Base-by-base conservation (phyloP, 805 yeast species). In the Clavispora santaluciae region DNA sequence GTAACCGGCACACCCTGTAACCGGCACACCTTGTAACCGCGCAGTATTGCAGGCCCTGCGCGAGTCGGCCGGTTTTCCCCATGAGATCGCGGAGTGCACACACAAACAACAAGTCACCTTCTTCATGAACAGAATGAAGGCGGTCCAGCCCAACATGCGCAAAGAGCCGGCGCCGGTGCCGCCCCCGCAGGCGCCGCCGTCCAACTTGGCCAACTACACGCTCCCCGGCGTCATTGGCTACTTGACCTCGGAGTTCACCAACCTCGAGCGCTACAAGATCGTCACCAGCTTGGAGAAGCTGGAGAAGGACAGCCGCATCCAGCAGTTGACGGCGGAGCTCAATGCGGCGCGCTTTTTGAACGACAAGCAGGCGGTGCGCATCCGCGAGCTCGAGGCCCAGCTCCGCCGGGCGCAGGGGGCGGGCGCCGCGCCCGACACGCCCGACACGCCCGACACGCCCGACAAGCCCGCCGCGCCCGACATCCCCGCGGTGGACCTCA, bases 171-270 rank as follows among this genome's bases (percentile, higher is more conserved):
- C 12, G 15, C 23, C 16, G 22, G 22, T 38, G 16, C 18, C 33
- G 6, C 17, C 30, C 23, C 6, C 41, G 10, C n/a, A n/a, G 25
- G 38, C 22, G 35, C 38, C 38, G 15, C 26, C 31, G 6, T 33
- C 37, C 15, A 36, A 36, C n/a, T 46, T 49, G 51, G 64, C 69
- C 21, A 60, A 63, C 40, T 68, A 69, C 45, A 75, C 81, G 3
- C 62, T 77, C 12, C 83, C 83, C 0, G 83, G 83, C 0, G 76
- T 77, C 17, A 76, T 77, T 62, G 77, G 76, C 51, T 77, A 77
- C 51, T 59, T 77, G 43, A 79, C 79, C 31, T 67, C 75, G n/a
- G 82, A 77, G 46, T 77, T 76, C 56, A 76, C 82, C 18, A 70
- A 70, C 31, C 50, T 59, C 44, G 63, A 58, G 41, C 49, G 63